Base-by-base conservation (phyloP, 768 basidiomycete genomes). In the Boletus reticulatus region DNA sequence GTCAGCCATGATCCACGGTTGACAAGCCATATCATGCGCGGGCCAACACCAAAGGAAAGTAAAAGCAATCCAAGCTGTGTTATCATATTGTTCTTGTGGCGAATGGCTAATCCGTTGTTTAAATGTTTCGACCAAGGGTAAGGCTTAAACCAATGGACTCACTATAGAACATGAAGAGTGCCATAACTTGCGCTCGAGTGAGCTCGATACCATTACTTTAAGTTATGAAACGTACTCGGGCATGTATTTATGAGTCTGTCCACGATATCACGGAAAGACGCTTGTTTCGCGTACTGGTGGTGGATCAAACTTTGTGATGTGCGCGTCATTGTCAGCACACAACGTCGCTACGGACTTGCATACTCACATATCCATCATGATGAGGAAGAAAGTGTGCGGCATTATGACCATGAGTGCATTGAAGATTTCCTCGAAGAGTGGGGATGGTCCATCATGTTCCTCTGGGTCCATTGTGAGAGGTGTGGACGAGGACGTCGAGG, bases 291-390 rank as follows among this genome's bases (percentile, higher is more conserved):
- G 57, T 93, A 94, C 69, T 94, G 92, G 48, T 82, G 83, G 64
- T 89, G 89, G 43, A 91, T 81, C 43, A 93, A 74, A 54, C 92
- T 94, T 94, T 62, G 51, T 31, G 19, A 43, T 19, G 49, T 50
- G 19, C 50, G 49, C 31, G 46, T 31, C 41, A 17, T 43, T 10
- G 48, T 54, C 47, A 56, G 43, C 24, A 16, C 43, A 31, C 19
- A n/a, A 6, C 8, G 49, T 13, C 42, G 52, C 36, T 47, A 53
- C 36, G 49, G 41, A 34, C 32, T 17, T 16, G 43, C 11, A 54
- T 19, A 74, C 89, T 63, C 67, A 94, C 92, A 93, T 88, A 66
- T 92, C 86, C 89, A 94, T 91, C 75, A 92, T 73, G 16, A 92
- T 64, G 38, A 92, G 76, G 48, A 92, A 73, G 65, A 85, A 92